Evolutionary conservation across 2,329 filamentous ascomycete species (phyloP).

Genomic region (Botrytis sinoallii): DNA sequence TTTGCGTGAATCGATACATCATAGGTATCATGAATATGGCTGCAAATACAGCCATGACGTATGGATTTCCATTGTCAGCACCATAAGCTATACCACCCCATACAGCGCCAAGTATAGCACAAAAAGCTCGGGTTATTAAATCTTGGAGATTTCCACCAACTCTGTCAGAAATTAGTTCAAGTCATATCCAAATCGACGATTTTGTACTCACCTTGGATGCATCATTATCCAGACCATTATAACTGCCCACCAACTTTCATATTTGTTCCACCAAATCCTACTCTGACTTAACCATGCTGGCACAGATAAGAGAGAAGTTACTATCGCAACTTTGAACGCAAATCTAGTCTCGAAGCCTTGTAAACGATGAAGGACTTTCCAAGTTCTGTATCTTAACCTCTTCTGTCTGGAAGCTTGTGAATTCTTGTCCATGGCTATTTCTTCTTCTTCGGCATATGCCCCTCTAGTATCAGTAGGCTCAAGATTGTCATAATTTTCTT

Average conservation of each 20-base stretch:
- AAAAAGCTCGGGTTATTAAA: constrained; percentile 49
- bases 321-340: constrained; percentile 53
- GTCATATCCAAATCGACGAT: not conserved
- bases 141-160: constrained; percentile 58
- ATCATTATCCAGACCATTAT: constrained; percentile 41
- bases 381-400: constrained; percentile 46
- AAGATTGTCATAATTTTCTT: constrained; percentile 27
- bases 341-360: constrained; percentile 58
- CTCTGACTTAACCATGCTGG: constrained; percentile 50
- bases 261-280: constrained; percentile 52
- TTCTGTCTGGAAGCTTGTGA: constrained; percentile 39
- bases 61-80: constrained; percentile 51
- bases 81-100: constrained; percentile 54
- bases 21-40: constrained; percentile 58
- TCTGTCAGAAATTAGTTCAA: constrained; percentile 30
- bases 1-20: constrained; percentile 55
- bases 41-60: constrained; percentile 54
- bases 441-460: constrained; percentile 40
- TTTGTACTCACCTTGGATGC: constrained; percentile 44
- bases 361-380: constrained; percentile 49
- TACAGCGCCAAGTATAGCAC: constrained; percentile 50
- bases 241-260: constrained; percentile 58
- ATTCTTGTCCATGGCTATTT: constrained; percentile 42
- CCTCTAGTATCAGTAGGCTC: constrained; percentile 30
- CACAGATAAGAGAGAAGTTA: constrained; percentile 50